Evolutionary conservation across 2,329 filamentous ascomycete genomes (phyloP).

Genomic region (Teratosphaeria viscida): DNA sequence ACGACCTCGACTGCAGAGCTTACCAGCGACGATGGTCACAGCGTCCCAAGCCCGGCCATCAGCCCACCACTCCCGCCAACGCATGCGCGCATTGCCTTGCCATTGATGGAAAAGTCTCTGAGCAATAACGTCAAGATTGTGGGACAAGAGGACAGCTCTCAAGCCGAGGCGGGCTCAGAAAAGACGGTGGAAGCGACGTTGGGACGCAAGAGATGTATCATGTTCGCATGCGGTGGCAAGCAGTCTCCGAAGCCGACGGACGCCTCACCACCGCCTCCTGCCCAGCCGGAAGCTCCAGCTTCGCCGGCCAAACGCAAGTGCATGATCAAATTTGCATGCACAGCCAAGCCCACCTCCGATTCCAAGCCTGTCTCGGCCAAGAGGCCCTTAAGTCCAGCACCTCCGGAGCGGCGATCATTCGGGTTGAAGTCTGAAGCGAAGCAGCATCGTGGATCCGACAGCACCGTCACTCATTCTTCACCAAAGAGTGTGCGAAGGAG

Average conservation of each 20-base stretch:
- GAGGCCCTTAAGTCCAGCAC: constrained; percentile 33
- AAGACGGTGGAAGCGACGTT: constrained; percentile 51
- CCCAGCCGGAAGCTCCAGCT: constrained; percentile 9
- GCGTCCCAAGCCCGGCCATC: constrained; percentile 72
- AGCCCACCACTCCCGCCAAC: constrained; percentile 69
- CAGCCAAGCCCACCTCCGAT: constrained; percentile 39
- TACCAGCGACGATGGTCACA: constrained; percentile 71
- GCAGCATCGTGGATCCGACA: constrained; percentile 39
- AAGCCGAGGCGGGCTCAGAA: constrained; percentile 31
- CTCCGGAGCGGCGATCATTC: constrained; percentile 16
- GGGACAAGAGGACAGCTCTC: constrained; percentile 23
- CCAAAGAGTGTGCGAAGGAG: constrained; percentile 34
- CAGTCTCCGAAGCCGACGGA: constrained; percentile 37
- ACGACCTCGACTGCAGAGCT: constrained; percentile 76
- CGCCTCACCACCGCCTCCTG: constrained; percentile 15
- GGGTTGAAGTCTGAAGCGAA: constrained; percentile 5
- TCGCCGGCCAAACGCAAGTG: constrained; percentile 44
- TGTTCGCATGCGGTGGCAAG: constrained; percentile 73
- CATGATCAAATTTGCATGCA: constrained; percentile 65
- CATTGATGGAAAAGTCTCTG: constrained; percentile 29
- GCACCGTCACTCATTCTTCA: constrained; percentile 39
- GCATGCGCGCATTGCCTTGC: constrained; percentile 29
- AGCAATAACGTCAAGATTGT: constrained; percentile 28
- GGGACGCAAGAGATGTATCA: constrained; percentile 79
- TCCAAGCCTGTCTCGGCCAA: constrained; percentile 22